phyloP scores from a whole-genome alignment of 352 stramenopile species.

The Phytophthora cactorum region DNA sequence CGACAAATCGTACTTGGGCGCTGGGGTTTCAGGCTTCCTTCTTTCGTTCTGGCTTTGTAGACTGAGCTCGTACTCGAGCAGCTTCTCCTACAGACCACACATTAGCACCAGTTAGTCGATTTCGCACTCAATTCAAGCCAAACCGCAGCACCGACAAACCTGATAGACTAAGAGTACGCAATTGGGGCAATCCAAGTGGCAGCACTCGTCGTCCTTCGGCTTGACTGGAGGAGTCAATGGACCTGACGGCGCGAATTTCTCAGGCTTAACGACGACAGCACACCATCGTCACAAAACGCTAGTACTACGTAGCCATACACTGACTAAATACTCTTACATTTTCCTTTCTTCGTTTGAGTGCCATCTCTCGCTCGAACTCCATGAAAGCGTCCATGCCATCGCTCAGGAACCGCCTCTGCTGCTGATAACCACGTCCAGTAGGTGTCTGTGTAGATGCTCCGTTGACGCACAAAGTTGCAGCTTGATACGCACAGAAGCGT shows the following conservation, averaged over 20 bases:
- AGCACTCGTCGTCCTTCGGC: slow-evolving; percentile 84
- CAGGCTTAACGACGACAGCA: slow-evolving; percentile 20
- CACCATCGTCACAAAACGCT: slow-evolving; percentile 4
- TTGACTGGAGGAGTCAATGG: slow-evolving; percentile 63
- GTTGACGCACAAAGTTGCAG: slow-evolving; percentile 6
- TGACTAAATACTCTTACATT: slow-evolving; percentile 32
- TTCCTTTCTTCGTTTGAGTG: slow-evolving; percentile 59
- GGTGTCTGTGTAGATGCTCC: neutral
- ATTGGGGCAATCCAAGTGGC: slow-evolving; percentile 85
- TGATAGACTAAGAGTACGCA: slow-evolving; percentile 89
- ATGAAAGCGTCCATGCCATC: slow-evolving; percentile 83
- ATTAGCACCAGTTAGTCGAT: neutral
- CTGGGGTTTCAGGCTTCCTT: slow-evolving; percentile 33
- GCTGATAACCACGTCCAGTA: neutral
- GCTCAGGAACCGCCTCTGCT: slow-evolving; percentile 34
- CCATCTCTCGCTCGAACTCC: slow-evolving; percentile 87
- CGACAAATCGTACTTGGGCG: slow-evolving; percentile 54
- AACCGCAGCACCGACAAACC: slow-evolving; percentile 38
- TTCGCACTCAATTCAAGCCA: neutral
- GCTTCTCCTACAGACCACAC: slow-evolving; percentile 59
- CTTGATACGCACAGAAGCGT: slow-evolving; percentile 21
- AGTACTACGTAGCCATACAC: neutral
- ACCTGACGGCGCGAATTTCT: slow-evolving; percentile 23
- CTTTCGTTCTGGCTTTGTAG: slow-evolving; percentile 37
- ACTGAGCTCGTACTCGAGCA: slow-evolving; percentile 85